Evolutionary conservation across 176 grass and related monocot genomes (phyloP), one percentile per base, ranked within the genome.

Genomic region (Oryza coarctata): DNA sequence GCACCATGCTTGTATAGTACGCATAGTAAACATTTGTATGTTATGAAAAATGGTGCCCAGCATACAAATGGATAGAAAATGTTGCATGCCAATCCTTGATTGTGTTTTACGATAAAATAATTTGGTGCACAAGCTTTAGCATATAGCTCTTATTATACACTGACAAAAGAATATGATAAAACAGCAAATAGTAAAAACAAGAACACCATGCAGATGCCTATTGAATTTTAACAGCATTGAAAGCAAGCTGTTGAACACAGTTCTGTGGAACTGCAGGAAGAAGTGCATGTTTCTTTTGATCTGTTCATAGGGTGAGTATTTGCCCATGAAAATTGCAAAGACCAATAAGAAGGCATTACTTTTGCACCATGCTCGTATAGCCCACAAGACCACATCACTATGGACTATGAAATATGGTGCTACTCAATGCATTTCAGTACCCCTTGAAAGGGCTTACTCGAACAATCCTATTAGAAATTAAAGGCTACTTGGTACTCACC

Each of bases 401-500:
- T 83, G 65, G 32, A 68, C 79, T 66, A 79, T 76, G 72, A 88
- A 88, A 50, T 85, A 80, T 74, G 71, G 20, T 88, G 82, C 57
- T 25, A 70, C 20, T 82, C 30, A 63, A 11, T 14, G 34, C 34
- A 57, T 32, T 32, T 55, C 25, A 62, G 9, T 81, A 63, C 12
- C 31, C 65, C 25, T 77, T 65, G 17, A 71, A 27, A 67, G 44
- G 3, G 12, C 11, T 36, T 9, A 15, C 33, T 55, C 55, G 31
- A 71, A 22, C 64, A 52, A 1, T 18, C 44, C 62, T 38, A 49
- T 74, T 44, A 71, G 32, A 70, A 70, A 27, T 10, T 81, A 72
- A 85, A 58, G 57, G 57, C 1, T 9, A 90, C 89, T 87, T 61
- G 43, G 0, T 9, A 90, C 90, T 87, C 70, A 99, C 96, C 93